Percentiles rank a stretch among this genome's conserved stretches.
These are phyloP conservation scores for Stipa capillata DNA, from an alignment of 176 grass and related monocot genomes.

Conservation along the genomic window DNA sequence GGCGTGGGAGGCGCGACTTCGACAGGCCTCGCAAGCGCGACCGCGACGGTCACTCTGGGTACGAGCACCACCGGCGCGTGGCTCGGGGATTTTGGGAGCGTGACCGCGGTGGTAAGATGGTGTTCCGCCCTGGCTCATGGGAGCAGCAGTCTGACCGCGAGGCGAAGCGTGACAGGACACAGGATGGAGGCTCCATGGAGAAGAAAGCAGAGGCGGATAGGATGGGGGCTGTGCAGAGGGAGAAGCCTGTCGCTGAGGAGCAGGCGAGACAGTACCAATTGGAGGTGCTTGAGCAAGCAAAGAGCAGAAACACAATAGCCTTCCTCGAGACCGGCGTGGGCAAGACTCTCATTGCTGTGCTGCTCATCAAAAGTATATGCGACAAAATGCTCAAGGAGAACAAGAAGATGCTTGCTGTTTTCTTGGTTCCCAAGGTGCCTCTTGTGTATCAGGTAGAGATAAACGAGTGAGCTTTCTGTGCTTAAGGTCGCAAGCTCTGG, in stretches of 20 bases:
- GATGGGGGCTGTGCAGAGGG: background rate
- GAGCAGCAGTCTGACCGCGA: slow-evolving; percentile 58
- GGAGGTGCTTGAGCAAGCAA: slow-evolving; percentile 90
- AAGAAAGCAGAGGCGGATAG: slow-evolving; percentile 26
- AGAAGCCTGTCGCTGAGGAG: slow-evolving; percentile 70
- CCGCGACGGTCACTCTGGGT: slow-evolving; percentile 34
- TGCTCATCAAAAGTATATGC: slow-evolving; percentile 78
- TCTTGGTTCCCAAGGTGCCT: slow-evolving; percentile 97
- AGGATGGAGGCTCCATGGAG: slow-evolving; percentile 20
- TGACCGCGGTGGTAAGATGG: slow-evolving; percentile 75
- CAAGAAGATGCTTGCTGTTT: slow-evolving; percentile 79
- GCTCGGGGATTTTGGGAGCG: slow-evolving; percentile 83
- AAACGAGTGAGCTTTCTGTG: background rate
- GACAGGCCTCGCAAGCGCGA: slow-evolving; percentile 60
- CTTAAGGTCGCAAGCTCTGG: background rate
- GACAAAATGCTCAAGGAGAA: slow-evolving; percentile 67
- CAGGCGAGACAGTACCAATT: slow-evolving; percentile 86
- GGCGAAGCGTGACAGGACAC: slow-evolving; percentile 43
- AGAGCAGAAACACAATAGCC: slow-evolving; percentile 89
- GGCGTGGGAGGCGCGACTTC: slow-evolving; percentile 47
- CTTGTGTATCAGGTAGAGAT: slow-evolving; percentile 89
- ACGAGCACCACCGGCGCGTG: slow-evolving; percentile 46
- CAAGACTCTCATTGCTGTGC: slow-evolving; percentile 87
- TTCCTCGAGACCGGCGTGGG: slow-evolving; percentile 86
- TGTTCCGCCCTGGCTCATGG: slow-evolving; percentile 77